Evolutionary conservation across 768 basidiomycete genomes (phyloP), one percentile per base, ranked within the genome.

Genomic region (Glaciozyma martinii): DNA sequence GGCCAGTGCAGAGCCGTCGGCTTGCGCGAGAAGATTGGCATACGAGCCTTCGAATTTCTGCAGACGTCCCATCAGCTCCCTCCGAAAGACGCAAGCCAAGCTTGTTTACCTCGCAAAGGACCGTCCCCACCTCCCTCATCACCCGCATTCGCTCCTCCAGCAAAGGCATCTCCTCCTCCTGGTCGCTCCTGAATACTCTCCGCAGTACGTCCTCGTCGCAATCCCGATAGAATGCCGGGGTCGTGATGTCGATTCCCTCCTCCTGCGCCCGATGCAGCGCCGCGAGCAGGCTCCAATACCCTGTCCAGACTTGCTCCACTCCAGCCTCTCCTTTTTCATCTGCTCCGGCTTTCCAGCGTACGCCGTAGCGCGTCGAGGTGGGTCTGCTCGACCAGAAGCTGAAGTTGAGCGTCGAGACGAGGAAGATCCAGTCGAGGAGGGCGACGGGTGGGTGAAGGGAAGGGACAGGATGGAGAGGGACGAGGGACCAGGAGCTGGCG

Each of bases 241-340:
- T 84, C 1, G 85, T 88, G 66, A 92, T 85, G 5, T 88, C 88
- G 58, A 90, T 84, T 18, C 79, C 80, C 68, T 84, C 84, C 70
- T 88, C 88, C 43, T 90, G 78, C 37, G 89, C 90, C 91, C 86
- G 79, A 74, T 91, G 83, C n/a, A 92, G 74, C 2, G 88, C 84
- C 40, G 91, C 89, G 13, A 90, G 83, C 8, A 93, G 78, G 66
- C 86, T 87, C 88, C 89, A 90, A 72, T 94, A 94, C 0, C 90
- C 90, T 0, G 87, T 90, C 40, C 60, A 60, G 75, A 83, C 85
- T 29, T 86, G 78, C 46, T 78, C 79, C 50, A 66, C 79, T n/a
- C 77, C 76, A 9, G 21, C 46, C 21, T 42, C 57, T 21, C 29
- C 57, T 32, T 80, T 74, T n/a, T 76, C 78, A 19, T 76, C 77